These are phyloP conservation scores for Cyberlindnera euphorbiiphila DNA, from an alignment of 805 yeast genomes.

Conservation along the genomic window DNA sequence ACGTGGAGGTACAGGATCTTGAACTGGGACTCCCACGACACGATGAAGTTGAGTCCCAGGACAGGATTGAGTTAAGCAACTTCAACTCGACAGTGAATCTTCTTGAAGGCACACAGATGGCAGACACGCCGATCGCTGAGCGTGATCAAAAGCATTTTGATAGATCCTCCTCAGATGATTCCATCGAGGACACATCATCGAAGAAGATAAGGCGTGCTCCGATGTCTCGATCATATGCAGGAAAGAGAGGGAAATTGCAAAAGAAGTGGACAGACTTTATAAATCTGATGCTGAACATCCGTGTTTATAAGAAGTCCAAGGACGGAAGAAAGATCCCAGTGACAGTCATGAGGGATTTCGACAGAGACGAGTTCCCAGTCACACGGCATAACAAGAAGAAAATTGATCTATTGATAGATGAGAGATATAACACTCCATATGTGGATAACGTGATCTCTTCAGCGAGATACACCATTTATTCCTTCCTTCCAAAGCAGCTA, in stretches of 20 bases:
- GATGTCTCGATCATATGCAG: slow-evolving; percentile 17
- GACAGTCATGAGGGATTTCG: slow-evolving; percentile 37
- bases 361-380: slow-evolving; percentile 30
- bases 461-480: slow-evolving; percentile 74
- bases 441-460: slow-evolving; percentile 72
- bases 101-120: slow-evolving; percentile 4
- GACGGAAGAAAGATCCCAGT: slow-evolving; percentile 79
- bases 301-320: slow-evolving; percentile 47
- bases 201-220: slow-evolving; percentile 11
- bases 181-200: slow-evolving; percentile 26
- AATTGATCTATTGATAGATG: slow-evolving; percentile 53
- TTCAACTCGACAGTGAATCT: slow-evolving; percentile 9
- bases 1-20: slow-evolving; percentile 10
- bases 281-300: slow-evolving; percentile 42
- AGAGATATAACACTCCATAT: slow-evolving; percentile 61
- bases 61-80: slow-evolving; percentile 10
- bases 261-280: slow-evolving; percentile 23
- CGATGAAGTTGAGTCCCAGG: background rate
- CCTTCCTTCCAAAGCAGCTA: slow-evolving; percentile 85
- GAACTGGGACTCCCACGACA: slow-evolving; percentile 12
- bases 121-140: too few relatives aligned
- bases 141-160: too few relatives aligned
- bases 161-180: slow-evolving; percentile 8
- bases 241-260: slow-evolving; percentile 23
- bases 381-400: slow-evolving; percentile 21